phyloP scores from a whole-genome alignment of 1,139 yeast genomes.

The Blastobotrys raffinosifermentans region DNA sequence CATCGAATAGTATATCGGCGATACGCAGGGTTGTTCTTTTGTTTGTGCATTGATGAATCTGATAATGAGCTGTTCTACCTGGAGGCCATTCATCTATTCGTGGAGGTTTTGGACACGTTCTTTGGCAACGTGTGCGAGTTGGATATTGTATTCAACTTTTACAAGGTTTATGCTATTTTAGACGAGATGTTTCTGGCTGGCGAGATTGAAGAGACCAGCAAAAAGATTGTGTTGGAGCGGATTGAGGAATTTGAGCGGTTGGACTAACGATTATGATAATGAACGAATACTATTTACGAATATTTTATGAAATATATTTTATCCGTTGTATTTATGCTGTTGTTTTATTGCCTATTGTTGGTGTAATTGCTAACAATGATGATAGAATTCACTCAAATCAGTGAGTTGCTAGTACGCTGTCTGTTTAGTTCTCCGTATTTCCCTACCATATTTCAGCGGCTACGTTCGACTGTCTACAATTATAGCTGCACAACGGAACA shows the following conservation, averaged over 20 bases:
- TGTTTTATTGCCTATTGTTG: no score
- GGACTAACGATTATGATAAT: constrained; percentile 13
- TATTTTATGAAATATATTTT: background rate
- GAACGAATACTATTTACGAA: background rate
- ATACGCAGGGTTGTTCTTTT: constrained; percentile 87
- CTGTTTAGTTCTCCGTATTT: no score
- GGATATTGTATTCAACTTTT: constrained; percentile 89
- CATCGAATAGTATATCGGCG: constrained; percentile 77
- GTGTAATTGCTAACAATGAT: no score
- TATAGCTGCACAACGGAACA: no score
- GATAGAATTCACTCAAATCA: no score
- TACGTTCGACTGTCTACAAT: no score
- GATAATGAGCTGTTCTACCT: constrained; percentile 80
- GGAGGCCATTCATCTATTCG: constrained; percentile 82
- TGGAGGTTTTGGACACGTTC: constrained; percentile 79
- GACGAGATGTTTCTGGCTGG: constrained; percentile 86
- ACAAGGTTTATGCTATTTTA: constrained; percentile 81
- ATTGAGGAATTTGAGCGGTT: constrained; percentile 37
- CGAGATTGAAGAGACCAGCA: constrained; percentile 76
- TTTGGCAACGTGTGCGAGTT: constrained; percentile 92
- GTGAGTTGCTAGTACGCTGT: no score
- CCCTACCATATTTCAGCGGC: no score
- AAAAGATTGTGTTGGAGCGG: constrained; percentile 65
- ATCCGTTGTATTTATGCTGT: background rate
- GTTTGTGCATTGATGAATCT: constrained; percentile 64